Percentiles rank a stretch among this genome's conserved stretches.
These are phyloP conservation scores for Elasticomyces elasticus DNA, from an alignment of 495 filamentous ascomycete species.

Conservation along the genomic window DNA sequence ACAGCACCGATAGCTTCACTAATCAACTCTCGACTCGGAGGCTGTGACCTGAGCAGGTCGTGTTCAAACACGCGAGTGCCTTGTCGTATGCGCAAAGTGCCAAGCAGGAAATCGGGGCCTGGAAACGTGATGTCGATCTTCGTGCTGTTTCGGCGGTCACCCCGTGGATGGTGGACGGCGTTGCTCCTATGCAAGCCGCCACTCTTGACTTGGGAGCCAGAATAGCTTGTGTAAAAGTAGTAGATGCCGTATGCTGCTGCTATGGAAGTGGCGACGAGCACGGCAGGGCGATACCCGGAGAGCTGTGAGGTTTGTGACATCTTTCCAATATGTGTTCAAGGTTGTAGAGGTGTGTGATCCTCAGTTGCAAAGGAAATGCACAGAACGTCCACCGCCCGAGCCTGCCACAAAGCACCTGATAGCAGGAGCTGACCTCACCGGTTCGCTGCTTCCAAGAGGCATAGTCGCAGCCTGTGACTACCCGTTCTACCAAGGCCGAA, in stretches of 20 bases:
- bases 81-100: not conserved
- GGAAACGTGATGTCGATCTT: not conserved
- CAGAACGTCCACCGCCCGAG: no score
- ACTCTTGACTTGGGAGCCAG: not conserved
- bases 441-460: no score
- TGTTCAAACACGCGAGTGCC: not conserved
- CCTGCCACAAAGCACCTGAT: no score
- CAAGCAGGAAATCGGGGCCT: not conserved
- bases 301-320: constrained; percentile 7
- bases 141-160: not conserved
- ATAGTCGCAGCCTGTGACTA: no score
- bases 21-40: not conserved
- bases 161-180: constrained; percentile 39
- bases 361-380: no score
- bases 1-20: not conserved
- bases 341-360: no score
- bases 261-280: constrained; percentile 20
- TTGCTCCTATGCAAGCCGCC: constrained; percentile 46
- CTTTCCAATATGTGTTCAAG: not conserved
- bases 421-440: no score
- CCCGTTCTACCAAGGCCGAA: no score
- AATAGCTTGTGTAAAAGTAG: constrained; percentile 18
- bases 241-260: constrained; percentile 24
- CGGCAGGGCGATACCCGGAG: constrained; percentile 13
- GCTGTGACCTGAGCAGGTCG: not conserved